Evolutionary conservation across 805 yeast genomes (phyloP).

Genomic region (Jamesozyma spencerorum): DNA sequence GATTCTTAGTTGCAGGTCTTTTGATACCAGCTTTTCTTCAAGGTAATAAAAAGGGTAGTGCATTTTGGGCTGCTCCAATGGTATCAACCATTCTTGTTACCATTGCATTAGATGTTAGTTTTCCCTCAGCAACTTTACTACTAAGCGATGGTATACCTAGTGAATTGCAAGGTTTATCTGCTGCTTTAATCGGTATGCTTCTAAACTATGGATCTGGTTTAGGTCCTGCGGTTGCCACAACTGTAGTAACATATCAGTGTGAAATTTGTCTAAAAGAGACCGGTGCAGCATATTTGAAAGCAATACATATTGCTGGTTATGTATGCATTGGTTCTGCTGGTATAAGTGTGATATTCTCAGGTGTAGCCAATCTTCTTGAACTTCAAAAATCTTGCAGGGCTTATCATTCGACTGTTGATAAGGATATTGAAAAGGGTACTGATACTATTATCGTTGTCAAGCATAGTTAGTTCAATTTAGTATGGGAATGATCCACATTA

Average conservation of each 20-base stretch:
- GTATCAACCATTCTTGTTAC: conserved; percentile 42
- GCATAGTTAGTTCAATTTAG: too few relatives aligned
- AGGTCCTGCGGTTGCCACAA: conserved; percentile 53
- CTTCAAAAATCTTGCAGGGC: too few relatives aligned
- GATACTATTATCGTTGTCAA: too few relatives aligned
- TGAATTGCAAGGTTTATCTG: conserved; percentile 59
- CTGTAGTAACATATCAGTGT: conserved; percentile 19
- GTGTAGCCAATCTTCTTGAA: neutral
- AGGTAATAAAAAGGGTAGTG: conserved; percentile 5
- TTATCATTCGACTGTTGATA: neutral
- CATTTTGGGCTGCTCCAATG: conserved; percentile 47
- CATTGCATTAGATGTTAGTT: conserved; percentile 62
- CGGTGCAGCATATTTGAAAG: conserved; percentile 1
- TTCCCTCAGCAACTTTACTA: conserved; percentile 57
- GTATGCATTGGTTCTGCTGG: conserved; percentile 7
- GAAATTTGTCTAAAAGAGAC: conserved; percentile 1
- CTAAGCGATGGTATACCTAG: conserved; percentile 45
- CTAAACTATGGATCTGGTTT: conserved; percentile 57
- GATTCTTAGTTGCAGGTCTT: neutral
- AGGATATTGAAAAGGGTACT: neutral
- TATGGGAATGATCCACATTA: too few relatives aligned
- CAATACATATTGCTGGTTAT: conserved; percentile 7
- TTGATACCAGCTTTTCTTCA: conserved; percentile 1
- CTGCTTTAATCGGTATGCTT: conserved; percentile 51
- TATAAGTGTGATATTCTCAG: conserved; percentile 1